Evolutionary conservation across 805 yeast species (phyloP).

Genomic region (Spathaspora girioi): DNA sequence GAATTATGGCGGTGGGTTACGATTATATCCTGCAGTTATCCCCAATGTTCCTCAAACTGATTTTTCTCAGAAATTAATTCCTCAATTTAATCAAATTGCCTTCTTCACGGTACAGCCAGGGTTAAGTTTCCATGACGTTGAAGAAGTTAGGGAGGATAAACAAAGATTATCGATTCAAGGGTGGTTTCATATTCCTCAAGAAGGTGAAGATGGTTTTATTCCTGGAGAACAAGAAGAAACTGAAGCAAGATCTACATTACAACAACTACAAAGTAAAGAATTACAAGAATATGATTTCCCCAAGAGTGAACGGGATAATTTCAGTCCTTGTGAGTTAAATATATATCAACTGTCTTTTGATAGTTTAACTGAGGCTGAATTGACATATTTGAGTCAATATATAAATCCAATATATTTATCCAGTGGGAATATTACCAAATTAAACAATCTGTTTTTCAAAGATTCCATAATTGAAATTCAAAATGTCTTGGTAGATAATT

Average conservation of each 20-base stretch:
- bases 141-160: conserved; percentile 89
- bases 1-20: conserved; percentile 88
- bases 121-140: conserved; percentile 94
- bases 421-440: conserved; percentile 32
- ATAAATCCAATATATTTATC: conserved; percentile 50
- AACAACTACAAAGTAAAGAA: conserved; percentile 72
- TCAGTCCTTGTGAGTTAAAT: conserved; percentile 37
- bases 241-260: conserved; percentile 72
- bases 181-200: conserved; percentile 98
- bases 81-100: conserved; percentile 94
- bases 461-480: conserved; percentile 69
- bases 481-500: conserved; percentile 57
- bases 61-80: conserved; percentile 63
- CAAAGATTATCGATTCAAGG: conserved; percentile 94
- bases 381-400: conserved; percentile 47
- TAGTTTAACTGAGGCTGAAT: conserved; percentile 31
- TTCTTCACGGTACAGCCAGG: conserved; percentile 97
- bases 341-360: conserved; percentile 19
- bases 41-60: conserved; percentile 91
- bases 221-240: conserved; percentile 80
- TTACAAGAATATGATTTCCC: conserved; percentile 82
- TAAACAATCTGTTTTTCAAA: conserved; percentile 54
- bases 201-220: conserved; percentile 81
- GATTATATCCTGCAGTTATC: conserved; percentile 80
- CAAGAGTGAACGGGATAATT: conserved; percentile 48